A percentile compares a stretch with the other conserved stretches of the same genome.
Conservation (phyloP, 2,329 filamentous ascomycete species). For the Aureobasidium sp. region DNA sequence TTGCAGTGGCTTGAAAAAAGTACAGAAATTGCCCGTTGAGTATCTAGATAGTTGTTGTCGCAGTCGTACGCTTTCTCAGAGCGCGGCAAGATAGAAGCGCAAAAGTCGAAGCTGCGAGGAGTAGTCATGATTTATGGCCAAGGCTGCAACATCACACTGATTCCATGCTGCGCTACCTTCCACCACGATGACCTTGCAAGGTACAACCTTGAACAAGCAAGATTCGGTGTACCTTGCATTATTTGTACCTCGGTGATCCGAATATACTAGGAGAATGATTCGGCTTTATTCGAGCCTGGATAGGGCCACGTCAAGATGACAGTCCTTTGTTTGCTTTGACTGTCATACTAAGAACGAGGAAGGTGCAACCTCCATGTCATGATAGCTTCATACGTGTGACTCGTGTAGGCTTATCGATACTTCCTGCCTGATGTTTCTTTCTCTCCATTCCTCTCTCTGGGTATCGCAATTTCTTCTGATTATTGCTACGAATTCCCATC, state of each 20-base stretch:
- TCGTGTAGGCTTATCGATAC: too few relatives aligned
- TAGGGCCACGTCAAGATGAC: constrained; percentile 4
- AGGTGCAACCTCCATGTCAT: background rate
- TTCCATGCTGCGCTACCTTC: background rate
- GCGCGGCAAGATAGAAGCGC: background rate
- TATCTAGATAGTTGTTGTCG: too few relatives aligned
- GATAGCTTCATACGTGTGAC: background rate
- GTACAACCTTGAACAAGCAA: background rate
- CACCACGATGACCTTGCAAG: background rate
- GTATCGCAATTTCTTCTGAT: background rate
- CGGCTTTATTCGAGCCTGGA: background rate
- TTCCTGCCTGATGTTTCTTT: too few relatives aligned
- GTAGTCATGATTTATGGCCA: background rate
- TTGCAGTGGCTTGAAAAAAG: too few relatives aligned
- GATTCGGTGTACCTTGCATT: background rate
- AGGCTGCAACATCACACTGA: background rate
- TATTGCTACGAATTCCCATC: too few relatives aligned
- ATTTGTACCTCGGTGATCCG: constrained; percentile 72
- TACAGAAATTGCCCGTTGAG: background rate
- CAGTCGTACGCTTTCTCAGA: background rate
- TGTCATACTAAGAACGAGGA: background rate
- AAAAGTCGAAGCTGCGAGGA: background rate
- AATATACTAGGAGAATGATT: too few relatives aligned
- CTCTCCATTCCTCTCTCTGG: background rate
- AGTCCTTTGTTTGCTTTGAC: constrained; percentile 1